These are phyloP conservation scores for Xylaria grammica DNA, from an alignment of 495 filamentous ascomycete genomes.

Conservation along the genomic window DNA sequence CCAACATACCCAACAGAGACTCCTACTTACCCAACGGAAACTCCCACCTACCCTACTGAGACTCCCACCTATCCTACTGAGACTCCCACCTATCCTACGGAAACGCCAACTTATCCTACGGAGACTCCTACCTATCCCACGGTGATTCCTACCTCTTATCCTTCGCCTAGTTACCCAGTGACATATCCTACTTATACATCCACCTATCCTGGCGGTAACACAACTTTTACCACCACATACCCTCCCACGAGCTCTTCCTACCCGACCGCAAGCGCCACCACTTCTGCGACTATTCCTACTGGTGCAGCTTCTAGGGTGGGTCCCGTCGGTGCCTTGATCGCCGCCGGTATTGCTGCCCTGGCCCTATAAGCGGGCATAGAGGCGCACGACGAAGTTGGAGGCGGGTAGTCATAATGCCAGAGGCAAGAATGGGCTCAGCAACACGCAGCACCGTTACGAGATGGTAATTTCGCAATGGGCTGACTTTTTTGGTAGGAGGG, in stretches of 20 bases:
- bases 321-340: slow-evolving; percentile 37
- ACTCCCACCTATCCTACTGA: slow-evolving; percentile 13
- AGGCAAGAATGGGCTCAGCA: neutral
- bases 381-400: neutral
- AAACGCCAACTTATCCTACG: slow-evolving; percentile 14
- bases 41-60: slow-evolving; percentile 1
- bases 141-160: slow-evolving; percentile 25
- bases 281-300: slow-evolving; percentile 29
- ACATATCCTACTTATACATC: slow-evolving; percentile 20
- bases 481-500: neutral
- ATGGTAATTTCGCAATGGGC: neutral
- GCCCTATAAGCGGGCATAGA: slow-evolving; percentile 33
- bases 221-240: slow-evolving; percentile 28
- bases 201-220: slow-evolving; percentile 27
- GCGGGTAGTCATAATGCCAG: slow-evolving; percentile 1
- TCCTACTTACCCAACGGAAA: neutral
- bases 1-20: slow-evolving; percentile 10
- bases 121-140: slow-evolving; percentile 18
- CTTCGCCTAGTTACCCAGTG: slow-evolving; percentile 16
- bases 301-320: slow-evolving; percentile 37
- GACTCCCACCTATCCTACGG: slow-evolving; percentile 22
- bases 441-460: neutral
- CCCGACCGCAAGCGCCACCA: slow-evolving; percentile 8
- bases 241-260: slow-evolving; percentile 1
- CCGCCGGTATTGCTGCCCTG: slow-evolving; percentile 38